A percentile compares a stretch with the other conserved stretches of the same genome.
These are phyloP conservation scores for Wickerhamomyces pijperi DNA, from an alignment of 805 yeast species.

Conservation along the genomic window DNA sequence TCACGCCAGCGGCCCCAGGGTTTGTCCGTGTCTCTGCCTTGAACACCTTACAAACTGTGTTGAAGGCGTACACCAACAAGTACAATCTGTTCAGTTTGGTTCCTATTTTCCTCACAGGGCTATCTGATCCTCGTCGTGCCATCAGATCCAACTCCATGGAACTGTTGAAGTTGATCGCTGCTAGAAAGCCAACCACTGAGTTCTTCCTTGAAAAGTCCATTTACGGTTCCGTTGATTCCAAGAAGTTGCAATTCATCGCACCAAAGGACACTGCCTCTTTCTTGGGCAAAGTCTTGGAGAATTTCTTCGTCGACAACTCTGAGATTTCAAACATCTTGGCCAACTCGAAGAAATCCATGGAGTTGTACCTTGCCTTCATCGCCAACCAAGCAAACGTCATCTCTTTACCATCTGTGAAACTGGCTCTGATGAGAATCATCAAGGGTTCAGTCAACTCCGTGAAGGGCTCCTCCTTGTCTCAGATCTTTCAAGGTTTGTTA, in stretches of 20 bases:
- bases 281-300: conserved; percentile 28
- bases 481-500: conserved; percentile 34
- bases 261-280: conserved; percentile 53
- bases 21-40: conserved; percentile 43
- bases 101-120: conserved; percentile 46
- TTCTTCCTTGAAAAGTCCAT: conserved; percentile 42
- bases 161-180: conserved; percentile 25
- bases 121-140: conserved; percentile 36
- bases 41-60: conserved; percentile 24
- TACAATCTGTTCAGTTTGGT: conserved; percentile 39
- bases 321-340: conserved; percentile 31
- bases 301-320: conserved; percentile 37
- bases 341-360: conserved; percentile 44
- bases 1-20: conserved; percentile 48
- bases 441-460: conserved; percentile 23
- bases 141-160: conserved; percentile 36
- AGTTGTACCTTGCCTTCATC: conserved; percentile 49
- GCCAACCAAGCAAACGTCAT: conserved; percentile 53
- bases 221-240: conserved; percentile 37
- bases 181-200: conserved; percentile 24
- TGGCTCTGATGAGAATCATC: conserved; percentile 34
- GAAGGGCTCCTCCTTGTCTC: conserved; percentile 35
- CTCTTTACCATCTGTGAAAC: conserved; percentile 46
- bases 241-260: conserved; percentile 42
- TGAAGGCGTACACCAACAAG: conserved; percentile 25